phyloP scores from a whole-genome alignment of 2,329 filamentous ascomycete species.

The Gremmenia infestans region DNA sequence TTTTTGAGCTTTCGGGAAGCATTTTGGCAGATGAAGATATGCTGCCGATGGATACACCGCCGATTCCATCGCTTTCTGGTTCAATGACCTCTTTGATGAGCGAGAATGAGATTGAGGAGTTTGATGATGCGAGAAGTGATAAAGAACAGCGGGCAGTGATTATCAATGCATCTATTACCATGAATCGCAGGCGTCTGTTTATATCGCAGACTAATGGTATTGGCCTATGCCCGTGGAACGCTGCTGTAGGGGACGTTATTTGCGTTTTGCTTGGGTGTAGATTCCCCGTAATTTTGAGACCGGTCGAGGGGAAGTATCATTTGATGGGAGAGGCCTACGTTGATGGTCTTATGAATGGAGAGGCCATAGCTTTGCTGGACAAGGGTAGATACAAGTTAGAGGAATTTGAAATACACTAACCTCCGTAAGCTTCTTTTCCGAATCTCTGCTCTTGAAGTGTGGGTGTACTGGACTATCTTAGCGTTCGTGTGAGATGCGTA shows the following conservation, averaged over 20 bases:
- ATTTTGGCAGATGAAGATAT: slow-evolving; percentile 6
- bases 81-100: slow-evolving; percentile 3
- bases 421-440: not conserved
- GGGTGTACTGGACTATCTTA: too few relatives aligned
- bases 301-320: slow-evolving; percentile 7
- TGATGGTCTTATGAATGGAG: slow-evolving; percentile 25
- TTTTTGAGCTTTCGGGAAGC: slow-evolving; percentile 13
- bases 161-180: slow-evolving; percentile 18
- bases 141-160: slow-evolving; percentile 14
- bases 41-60: slow-evolving; percentile 8
- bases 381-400: slow-evolving; percentile 6
- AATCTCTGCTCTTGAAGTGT: too few relatives aligned
- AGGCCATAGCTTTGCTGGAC: slow-evolving; percentile 17
- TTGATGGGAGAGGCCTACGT: slow-evolving; percentile 28
- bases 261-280: slow-evolving; percentile 25
- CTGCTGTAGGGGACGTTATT: slow-evolving; percentile 19
- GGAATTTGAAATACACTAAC: slow-evolving; percentile 24
- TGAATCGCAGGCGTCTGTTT: slow-evolving; percentile 23
- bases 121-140: slow-evolving; percentile 7
- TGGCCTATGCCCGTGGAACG: slow-evolving; percentile 19
- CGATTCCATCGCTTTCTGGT: not conserved
- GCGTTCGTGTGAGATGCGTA: too few relatives aligned
- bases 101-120: not conserved
- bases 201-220: slow-evolving; percentile 8
- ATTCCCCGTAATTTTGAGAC: slow-evolving; percentile 24